Percentiles rank a stretch among this genome's conserved stretches.
Evolutionary conservation across 1,284 basidiomycete species (phyloP).

Genomic region (Amylostereum chailletii): DNA sequence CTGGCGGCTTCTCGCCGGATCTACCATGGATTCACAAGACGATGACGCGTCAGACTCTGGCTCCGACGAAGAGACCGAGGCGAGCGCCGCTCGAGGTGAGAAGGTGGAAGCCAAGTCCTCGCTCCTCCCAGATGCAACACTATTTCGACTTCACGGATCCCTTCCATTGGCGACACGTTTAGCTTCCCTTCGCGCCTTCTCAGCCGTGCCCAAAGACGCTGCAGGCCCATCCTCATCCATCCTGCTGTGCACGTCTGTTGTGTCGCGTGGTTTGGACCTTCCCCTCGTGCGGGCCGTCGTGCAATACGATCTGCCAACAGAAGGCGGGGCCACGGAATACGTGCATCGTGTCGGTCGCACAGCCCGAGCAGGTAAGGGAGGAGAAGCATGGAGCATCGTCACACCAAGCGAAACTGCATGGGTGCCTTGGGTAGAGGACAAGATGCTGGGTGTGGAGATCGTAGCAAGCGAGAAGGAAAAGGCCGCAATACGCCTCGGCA

Average conservation of each 20-base stretch:
- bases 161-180: conserved; percentile 79
- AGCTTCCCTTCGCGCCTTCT: conserved; percentile 77
- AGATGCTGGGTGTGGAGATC: conserved; percentile 48
- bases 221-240: conserved; percentile 47
- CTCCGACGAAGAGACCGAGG: conserved; percentile 13
- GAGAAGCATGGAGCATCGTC: conserved; percentile 92
- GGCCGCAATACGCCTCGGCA: conserved; percentile 12
- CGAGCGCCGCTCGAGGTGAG: conserved; percentile 21
- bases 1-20: conserved; percentile 80
- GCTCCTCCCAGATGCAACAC: conserved; percentile 73
- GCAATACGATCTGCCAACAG: conserved; percentile 96
- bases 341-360: conserved; percentile 96
- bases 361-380: conserved; percentile 83
- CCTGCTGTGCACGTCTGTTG: conserved; percentile 93
- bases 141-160: conserved; percentile 94
- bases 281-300: conserved; percentile 92
- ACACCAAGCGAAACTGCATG: conserved; percentile 81
- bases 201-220: conserved; percentile 33
- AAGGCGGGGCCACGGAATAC: conserved; percentile 95
- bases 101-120: conserved; percentile 55
- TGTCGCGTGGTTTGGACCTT: conserved; percentile 94
- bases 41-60: conserved; percentile 13
- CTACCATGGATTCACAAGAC: conserved; percentile 54
- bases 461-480: conserved; percentile 34
- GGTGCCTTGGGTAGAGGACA: conserved; percentile 80